Evolutionary conservation across 257 asterid species (phyloP).

Genomic region (Nicotiana benthamiana): DNA sequence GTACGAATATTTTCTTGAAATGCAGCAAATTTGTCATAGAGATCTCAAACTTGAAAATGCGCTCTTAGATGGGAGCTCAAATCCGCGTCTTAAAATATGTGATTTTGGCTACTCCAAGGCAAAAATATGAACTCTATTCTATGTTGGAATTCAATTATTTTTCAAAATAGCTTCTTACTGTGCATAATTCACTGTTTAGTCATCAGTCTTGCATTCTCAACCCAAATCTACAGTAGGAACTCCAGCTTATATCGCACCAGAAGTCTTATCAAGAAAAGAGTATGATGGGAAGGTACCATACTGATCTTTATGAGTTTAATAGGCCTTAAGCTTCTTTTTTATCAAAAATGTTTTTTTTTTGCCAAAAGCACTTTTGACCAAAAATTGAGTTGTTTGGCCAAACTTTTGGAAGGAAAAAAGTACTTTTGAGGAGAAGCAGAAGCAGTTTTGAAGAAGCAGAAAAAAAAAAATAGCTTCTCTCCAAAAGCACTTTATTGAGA

Average conservation of each 20-base stretch:
- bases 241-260: slow-evolving; percentile 89
- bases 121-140: not conserved
- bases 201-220: slow-evolving; percentile 75
- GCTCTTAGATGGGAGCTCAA: slow-evolving; percentile 58
- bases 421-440: no score
- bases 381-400: no score
- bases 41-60: slow-evolving; percentile 84
- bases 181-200: slow-evolving; percentile 25
- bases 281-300: slow-evolving; percentile 74
- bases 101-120: slow-evolving; percentile 85
- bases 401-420: no score
- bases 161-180: not conserved
- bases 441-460: no score
- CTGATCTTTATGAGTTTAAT: no score
- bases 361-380: no score
- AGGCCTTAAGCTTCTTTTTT: no score
- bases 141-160: not conserved
- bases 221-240: slow-evolving; percentile 95
- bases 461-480: no score
- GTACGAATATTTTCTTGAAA: not conserved
- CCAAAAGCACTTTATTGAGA: no score
- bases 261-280: slow-evolving; percentile 65
- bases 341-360: no score
- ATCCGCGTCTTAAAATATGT: slow-evolving; percentile 64
- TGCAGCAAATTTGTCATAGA: slow-evolving; percentile 80